Base-by-base conservation (phyloP, 2,329 filamentous ascomycete species). In the Phialocephala subalpina region DNA sequence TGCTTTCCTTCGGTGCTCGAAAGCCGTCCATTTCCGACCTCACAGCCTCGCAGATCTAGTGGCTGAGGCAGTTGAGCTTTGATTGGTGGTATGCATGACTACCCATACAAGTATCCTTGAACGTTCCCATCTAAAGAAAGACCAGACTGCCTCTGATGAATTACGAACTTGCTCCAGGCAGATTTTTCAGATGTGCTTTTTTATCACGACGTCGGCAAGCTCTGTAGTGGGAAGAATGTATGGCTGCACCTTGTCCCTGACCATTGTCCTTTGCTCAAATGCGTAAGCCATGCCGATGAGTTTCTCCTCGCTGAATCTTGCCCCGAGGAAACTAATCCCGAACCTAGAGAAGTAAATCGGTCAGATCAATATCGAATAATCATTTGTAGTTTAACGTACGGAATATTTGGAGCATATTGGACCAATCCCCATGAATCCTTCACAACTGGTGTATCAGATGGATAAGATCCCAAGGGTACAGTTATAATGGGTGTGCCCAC, bases 271-370 rank as follows among this genome's bases (percentile, higher is more conserved):
- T 29, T 45, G 57, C 35, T 59, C 57, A 18, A 59, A 59, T 4
- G 57, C 57, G 42, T 59, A 59, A 2, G 57, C 57, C n/a, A 59
- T 3, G n/a, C 57, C 57, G 16, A 59, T 42, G 22, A 59, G 57
- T 29, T 59, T 59, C 38, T 42, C 36, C 29, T 59, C 57, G 2
- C 35, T 25, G 38, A 59, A 59, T 18, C 11, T 27, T 7, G 11
- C 25, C 9, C 45, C 59, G 20, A 62, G 45, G 18, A 60, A 60
- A 22, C 57, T 20, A 5, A 59, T 22, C 14, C 57, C 36, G 42
- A 59, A 42, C 38, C 18, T 42, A n/a, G 14, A 16, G 18, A 42
- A n/a, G 18, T 16, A n/a, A 16, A 6, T 42, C 4, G 12, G 5
- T 42, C 12, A 42, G 4, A 4, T 42, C 12, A 6, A 14, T 6